Base-by-base conservation (phyloP, 306 rosid genomes). In the Cyclanthera cordifolia region DNA sequence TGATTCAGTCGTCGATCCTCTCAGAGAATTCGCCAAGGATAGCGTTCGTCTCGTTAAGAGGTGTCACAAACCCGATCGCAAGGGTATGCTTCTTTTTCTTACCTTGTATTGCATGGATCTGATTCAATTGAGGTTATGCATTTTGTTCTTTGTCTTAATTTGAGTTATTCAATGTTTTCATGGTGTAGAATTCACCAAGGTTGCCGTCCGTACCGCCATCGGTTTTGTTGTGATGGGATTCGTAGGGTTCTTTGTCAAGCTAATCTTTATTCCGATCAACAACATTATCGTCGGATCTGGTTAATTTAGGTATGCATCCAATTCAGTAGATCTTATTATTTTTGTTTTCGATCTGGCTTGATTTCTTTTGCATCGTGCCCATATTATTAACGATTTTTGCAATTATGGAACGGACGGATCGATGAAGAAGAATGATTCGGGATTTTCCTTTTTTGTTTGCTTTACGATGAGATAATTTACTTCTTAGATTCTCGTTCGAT, bases 161-260 rank as follows among this genome's bases (percentile, higher is more conserved):
- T 72, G 46, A 25, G 20, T 55, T 27, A 45, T 79, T 37, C 23
- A 5, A 43, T 14, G 28, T 32, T 73, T 10, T 59, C 51, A 4
- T 66, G 75, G 2, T 76, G 65, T 60, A 82, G 86, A 82, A 58
- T 82, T 82, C 79, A 66, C 83, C 28, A 82, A 82, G 78, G 86
- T 82, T 24, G 86, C 86, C 19, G 53, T 82, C 4, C 83, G 86
- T 43, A 82, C 86, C 2, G 86, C 86, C 53, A 79, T 82, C 47
- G 86, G 86, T 6, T 82, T 82, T 75, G 81, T 82, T 1, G 86
- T 79, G 45, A 82, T 82, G 86, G 86, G 86, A 52, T 82, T 82
- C 57, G 86, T 82, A n/a, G 86, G 86, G 2, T 82, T 82, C 34
- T 79, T 82, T 64, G 86, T 82, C 20, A 82, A 82, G 81, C 79